Evolutionary conservation across 805 yeast species (phyloP).

Genomic region (Jamesozyma jinghongensis): DNA sequence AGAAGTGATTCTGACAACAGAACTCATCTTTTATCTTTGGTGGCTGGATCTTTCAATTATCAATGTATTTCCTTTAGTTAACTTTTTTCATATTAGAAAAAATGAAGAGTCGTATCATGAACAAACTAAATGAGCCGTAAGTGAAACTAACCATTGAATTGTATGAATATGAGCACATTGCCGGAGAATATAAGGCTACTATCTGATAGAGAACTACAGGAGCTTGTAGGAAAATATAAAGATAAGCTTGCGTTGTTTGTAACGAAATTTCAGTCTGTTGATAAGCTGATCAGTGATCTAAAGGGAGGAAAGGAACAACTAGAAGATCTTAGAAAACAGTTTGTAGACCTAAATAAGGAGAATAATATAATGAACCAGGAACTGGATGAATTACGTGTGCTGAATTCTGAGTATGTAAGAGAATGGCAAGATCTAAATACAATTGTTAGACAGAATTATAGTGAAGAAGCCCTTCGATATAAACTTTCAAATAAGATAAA

Average conservation of each 20-base stretch:
- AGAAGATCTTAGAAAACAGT: constrained; percentile 16
- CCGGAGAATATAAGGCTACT: constrained; percentile 21
- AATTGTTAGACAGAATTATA: constrained; percentile 34
- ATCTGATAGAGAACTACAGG: constrained; percentile 18
- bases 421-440: constrained; percentile 32
- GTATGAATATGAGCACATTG: background rate
- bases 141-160: too few relatives aligned
- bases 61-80: too few relatives aligned
- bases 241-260: constrained; percentile 16
- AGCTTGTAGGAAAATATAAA: constrained; percentile 11
- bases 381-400: constrained; percentile 17
- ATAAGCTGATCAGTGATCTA: constrained; percentile 7
- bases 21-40: too few relatives aligned
- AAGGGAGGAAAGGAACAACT: constrained; percentile 9
- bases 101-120: background rate
- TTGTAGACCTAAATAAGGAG: constrained; percentile 19
- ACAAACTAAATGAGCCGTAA: background rate
- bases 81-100: too few relatives aligned
- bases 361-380: constrained; percentile 21
- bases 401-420: constrained; percentile 26
- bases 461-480: constrained; percentile 29
- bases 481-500: constrained; percentile 24
- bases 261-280: constrained; percentile 17
- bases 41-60: too few relatives aligned
- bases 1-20: constrained; percentile 25